A percentile compares a stretch with the other conserved stretches of the same genome.
phyloP scores from a whole-genome alignment of 306 rosid species.

The Lathyrus tuberosus region DNA sequence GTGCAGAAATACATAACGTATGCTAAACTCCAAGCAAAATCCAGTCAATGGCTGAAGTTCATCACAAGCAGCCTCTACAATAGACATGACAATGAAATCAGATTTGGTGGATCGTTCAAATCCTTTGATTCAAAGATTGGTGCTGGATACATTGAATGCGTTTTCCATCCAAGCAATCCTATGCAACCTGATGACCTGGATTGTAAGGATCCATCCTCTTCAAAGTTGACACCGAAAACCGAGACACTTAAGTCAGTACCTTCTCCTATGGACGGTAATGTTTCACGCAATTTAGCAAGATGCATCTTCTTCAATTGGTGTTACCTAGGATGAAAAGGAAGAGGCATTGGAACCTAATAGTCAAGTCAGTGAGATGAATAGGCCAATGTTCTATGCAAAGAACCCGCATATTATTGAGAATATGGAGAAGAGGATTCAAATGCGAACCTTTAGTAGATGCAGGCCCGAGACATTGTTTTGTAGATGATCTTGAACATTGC shows the following conservation, averaged over 20 bases:
- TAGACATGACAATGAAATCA: conserved; percentile 42
- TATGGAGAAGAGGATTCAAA: too few relatives aligned
- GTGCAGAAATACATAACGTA: too few relatives aligned
- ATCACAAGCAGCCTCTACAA: conserved; percentile 40
- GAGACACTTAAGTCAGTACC: conserved; percentile 50
- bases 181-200: conserved; percentile 56
- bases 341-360: too few relatives aligned
- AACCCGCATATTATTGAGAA: too few relatives aligned
- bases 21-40: too few relatives aligned
- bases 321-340: conserved; percentile 89
- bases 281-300: conserved; percentile 54
- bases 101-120: conserved; percentile 53
- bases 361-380: conserved; percentile 49
- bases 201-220: conserved; percentile 55
- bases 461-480: too few relatives aligned
- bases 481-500: too few relatives aligned
- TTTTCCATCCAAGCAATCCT: conserved; percentile 59
- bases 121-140: conserved; percentile 72
- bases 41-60: conserved; percentile 42
- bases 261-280: conserved; percentile 52
- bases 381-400: too few relatives aligned
- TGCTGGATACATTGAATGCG: conserved; percentile 68
- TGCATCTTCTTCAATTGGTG: conserved; percentile 69
- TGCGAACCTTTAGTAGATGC: too few relatives aligned
- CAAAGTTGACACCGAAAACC: conserved; percentile 49